Base-by-base conservation (phyloP, 495 filamentous ascomycete genomes). In the Xylaria intraflava region DNA sequence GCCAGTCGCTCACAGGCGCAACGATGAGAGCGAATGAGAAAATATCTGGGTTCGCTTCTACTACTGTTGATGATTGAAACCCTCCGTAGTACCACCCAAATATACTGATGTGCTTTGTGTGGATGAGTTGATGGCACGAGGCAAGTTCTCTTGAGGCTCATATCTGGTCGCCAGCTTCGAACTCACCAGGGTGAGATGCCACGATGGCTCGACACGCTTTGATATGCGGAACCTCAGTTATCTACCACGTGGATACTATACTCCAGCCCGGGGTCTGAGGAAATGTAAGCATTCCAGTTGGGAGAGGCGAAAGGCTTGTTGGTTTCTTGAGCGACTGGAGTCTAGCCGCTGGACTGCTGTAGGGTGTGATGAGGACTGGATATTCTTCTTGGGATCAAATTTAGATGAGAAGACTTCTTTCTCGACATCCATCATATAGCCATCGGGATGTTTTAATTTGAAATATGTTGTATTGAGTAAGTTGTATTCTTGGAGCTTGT, bases 31-130 rank as follows among this genome's bases (percentile, higher is more conserved):
- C 80, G 16, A 79, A 62, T 0, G 77, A 69, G 54, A 83, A 80
- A 26, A 68, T 72, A 26, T 71, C 69, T n/a, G 74, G 71, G 51
- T 74, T 66, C 0, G 68, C 62, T 55, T 83, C 80, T 7, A 83
- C 61, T 0, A 80, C 78, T 60, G 83, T 83, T 14, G 72, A 59
- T 0, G 78, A 69, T 6, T 83, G 62, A 60, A 81, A 85, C 1
- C 81, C 82, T 4, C 81, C 82, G 48, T 72, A 83, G 11, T 69
- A 75, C 80, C 77, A 83, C 0, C 82, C 82, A 69, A 75, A 82
- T 42, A 84, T 78, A 1, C 69, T 77, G 23, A 85, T 78, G 30
- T 76, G 65, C 38, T 65, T 59, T 14, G 58, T 54, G 53, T 84
- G 77, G 41, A 84, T 70, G 50, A 72, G 81, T 0, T 57, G 10